phyloP scores from a whole-genome alignment of 2,329 filamentous ascomycete species.

The Decorospora gaudefroyi region DNA sequence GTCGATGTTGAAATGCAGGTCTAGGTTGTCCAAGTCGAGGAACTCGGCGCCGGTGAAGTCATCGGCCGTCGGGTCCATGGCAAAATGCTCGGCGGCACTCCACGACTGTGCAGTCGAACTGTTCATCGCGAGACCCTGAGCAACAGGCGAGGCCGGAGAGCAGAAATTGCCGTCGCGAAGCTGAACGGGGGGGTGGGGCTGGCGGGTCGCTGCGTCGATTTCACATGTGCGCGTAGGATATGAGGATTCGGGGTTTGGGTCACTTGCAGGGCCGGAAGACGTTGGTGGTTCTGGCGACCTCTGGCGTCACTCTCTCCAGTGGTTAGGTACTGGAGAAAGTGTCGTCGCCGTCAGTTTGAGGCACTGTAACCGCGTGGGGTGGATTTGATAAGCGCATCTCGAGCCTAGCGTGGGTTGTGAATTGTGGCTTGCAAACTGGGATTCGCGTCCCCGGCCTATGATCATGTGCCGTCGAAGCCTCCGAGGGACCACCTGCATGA shows the following conservation, averaged over 20 bases:
- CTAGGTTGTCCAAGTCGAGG: conserved; percentile 47
- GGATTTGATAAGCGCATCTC: conserved; percentile 23
- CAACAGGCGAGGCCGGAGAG: conserved; percentile 12
- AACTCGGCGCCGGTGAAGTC: conserved; percentile 51
- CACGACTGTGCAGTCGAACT: conserved; percentile 43
- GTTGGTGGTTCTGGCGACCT: not conserved
- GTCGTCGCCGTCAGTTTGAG: conserved; percentile 11
- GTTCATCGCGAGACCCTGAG: conserved; percentile 36
- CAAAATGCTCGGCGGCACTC: conserved; percentile 47
- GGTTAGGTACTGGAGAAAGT: conserved; percentile 5
- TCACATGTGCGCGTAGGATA: conserved; percentile 5
- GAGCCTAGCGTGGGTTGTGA: conserved; percentile 5
- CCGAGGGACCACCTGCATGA: conserved; percentile 5
- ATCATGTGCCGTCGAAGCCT: conserved; percentile 5
- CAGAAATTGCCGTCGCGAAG: conserved; percentile 17
- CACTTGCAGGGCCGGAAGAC: not conserved
- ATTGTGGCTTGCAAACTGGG: conserved; percentile 7
- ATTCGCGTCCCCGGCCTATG: conserved; percentile 8
- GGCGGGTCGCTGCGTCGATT: conserved; percentile 3
- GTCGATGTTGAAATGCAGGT: conserved; percentile 39
- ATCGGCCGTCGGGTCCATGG: conserved; percentile 50
- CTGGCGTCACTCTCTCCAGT: conserved; percentile 10
- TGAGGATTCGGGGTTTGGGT: not conserved
- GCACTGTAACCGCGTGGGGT: conserved; percentile 16
- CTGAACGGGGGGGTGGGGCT: conserved; percentile 14